Conservation (phyloP, 148 eudicot genomes). For the Vaccinium macrocarpon region DNA sequence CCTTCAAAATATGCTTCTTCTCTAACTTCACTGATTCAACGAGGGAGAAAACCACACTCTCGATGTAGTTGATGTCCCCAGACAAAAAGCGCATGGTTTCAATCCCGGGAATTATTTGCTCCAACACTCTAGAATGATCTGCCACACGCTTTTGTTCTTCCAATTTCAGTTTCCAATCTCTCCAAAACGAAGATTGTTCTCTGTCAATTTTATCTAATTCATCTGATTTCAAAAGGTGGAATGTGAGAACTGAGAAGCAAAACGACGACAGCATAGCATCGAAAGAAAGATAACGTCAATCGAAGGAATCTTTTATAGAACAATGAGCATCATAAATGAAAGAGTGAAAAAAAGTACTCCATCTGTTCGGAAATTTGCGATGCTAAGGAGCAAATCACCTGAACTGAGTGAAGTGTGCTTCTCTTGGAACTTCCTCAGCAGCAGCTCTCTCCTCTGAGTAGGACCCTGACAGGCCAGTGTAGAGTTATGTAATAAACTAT, state of each 20-base stretch:
- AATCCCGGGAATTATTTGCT: constrained; percentile 90
- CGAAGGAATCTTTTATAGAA: background rate
- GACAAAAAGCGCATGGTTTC: constrained; percentile 75
- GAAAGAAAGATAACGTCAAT: background rate
- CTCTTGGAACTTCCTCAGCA: constrained; percentile 64
- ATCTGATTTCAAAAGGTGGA: constrained; percentile 41
- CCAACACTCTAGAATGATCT: constrained; percentile 77
- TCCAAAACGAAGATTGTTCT: constrained; percentile 93
- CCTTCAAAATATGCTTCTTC: constrained; percentile 77
- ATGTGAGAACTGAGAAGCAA: constrained; percentile 24
- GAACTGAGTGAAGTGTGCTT: constrained; percentile 52
- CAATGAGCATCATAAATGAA: constrained; percentile 2
- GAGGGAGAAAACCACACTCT: constrained; percentile 56
- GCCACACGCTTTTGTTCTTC: constrained; percentile 82
- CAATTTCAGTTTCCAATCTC: constrained; percentile 86
- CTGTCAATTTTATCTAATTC: constrained; percentile 63
- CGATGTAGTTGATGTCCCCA: constrained; percentile 65
- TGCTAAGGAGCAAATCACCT: constrained; percentile 41
- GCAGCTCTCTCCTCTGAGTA: constrained; percentile 70
- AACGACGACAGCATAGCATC: constrained; percentile 19
- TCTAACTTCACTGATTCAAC: constrained; percentile 72
- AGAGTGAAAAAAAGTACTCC: constrained; percentile 5
- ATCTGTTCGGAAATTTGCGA: background rate
- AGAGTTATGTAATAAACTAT: constrained; percentile 75
- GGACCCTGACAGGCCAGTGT: constrained; percentile 58